phyloP scores from a whole-genome alignment of 768 basidiomycete genomes.

The Leccinum subtestaceum region DNA sequence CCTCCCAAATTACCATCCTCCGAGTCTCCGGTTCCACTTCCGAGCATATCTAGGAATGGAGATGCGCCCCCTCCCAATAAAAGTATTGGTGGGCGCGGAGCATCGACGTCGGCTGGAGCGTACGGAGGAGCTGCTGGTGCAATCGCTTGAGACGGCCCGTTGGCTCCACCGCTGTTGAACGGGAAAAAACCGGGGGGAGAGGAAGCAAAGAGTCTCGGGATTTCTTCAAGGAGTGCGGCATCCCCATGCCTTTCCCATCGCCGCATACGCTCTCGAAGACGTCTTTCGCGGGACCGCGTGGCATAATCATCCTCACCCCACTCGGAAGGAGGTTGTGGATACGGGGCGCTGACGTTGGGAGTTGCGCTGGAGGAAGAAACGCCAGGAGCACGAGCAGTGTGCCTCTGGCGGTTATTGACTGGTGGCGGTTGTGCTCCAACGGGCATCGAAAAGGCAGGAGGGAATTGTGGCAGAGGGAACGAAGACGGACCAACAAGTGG shows the following conservation, averaged over 20 bases:
- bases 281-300: conserved; percentile 65
- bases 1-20: conserved; percentile 18
- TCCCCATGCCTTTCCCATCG: conserved; percentile 71
- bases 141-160: conserved; percentile 17
- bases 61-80: conserved; percentile 22
- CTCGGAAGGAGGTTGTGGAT: conserved; percentile 32
- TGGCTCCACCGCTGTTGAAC: not conserved
- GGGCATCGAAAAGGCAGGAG: conserved; percentile 12
- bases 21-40: conserved; percentile 12
- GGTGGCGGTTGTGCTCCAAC: conserved; percentile 13
- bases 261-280: conserved; percentile 66
- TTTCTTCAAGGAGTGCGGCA: conserved; percentile 53
- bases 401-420: conserved; percentile 10
- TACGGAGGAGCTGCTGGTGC: conserved; percentile 30
- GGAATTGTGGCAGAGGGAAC: conserved; percentile 10
- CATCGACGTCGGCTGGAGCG: conserved; percentile 27
- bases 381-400: conserved; percentile 22
- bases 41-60: conserved; percentile 28
- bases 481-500: conserved; percentile 53
- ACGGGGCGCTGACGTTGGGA: conserved; percentile 18
- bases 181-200: conserved; percentile 18
- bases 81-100: conserved; percentile 23
- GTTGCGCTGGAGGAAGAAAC: conserved; percentile 34
- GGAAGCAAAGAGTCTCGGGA: conserved; percentile 49
- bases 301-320: conserved; percentile 69